phyloP scores from a whole-genome alignment of 257 asterid species.

The Fraxinus pennsylvanica region DNA sequence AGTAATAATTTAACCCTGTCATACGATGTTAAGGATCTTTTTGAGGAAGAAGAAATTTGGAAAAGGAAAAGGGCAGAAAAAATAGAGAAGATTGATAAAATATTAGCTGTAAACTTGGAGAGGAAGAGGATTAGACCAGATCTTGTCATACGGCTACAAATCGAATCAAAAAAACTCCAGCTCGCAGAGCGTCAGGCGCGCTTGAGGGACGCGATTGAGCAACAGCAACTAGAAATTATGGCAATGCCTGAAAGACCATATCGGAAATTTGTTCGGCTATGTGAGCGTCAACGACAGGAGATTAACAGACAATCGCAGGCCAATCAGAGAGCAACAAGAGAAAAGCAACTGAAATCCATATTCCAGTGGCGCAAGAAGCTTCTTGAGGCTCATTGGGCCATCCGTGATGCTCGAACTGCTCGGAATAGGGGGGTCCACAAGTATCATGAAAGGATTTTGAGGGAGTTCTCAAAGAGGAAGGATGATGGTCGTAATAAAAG shows the following conservation, averaged over 20 bases:
- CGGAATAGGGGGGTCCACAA: conserved; percentile 98
- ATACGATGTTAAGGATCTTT: conserved; percentile 83
- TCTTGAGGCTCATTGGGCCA: conserved; percentile 96
- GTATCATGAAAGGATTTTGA: conserved; percentile 93
- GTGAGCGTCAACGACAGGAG: conserved; percentile 97
- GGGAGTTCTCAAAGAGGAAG: conserved; percentile 93
- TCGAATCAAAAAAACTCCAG: conserved; percentile 90
- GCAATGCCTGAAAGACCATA: conserved; percentile 99
- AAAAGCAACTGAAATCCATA: conserved; percentile 87
- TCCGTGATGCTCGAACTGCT: conserved; percentile 96
- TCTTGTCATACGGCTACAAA: conserved; percentile 82
- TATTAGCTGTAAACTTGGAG: conserved; percentile 84
- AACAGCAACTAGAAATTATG: conserved; percentile 94
- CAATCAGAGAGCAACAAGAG: conserved; percentile 79
- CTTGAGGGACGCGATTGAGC: conserved; percentile 87
- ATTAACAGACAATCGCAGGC: conserved; percentile 91
- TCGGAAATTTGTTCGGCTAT: conserved; percentile 82
- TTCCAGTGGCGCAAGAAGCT: conserved; percentile 99
- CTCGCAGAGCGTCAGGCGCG: conserved; percentile 90
- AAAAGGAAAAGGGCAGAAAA: conserved; percentile 76
- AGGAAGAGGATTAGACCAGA: conserved; percentile 95
- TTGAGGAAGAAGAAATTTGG: conserved; percentile 78
- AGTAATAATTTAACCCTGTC: conserved; percentile 69
- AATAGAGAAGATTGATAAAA: conserved; percentile 76
- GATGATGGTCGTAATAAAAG: conserved; percentile 88